Base-by-base conservation (phyloP, 805 yeast genomes). In the Lachancea waltii region DNA sequence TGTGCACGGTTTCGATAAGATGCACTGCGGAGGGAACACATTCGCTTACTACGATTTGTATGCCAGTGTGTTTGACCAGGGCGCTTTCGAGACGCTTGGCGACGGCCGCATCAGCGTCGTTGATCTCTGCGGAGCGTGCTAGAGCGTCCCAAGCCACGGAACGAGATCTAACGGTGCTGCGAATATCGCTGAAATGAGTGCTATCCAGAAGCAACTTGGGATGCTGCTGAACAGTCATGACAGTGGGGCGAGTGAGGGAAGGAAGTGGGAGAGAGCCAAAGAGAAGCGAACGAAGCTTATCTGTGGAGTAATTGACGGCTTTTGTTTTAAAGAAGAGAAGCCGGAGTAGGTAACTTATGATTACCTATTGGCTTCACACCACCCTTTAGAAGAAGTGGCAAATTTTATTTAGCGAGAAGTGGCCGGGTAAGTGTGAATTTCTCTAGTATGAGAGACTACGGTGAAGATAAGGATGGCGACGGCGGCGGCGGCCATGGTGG, bases 141-240 rank as follows among this genome's bases (percentile, higher is more conserved):
- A 83, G 77, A 7, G 94, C 94, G 53, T 85, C 94, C 97, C 97
- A 89, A 22, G 95, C 94, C 40, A 87, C 75, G 22, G 89, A 79
- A 47, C 92, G 75, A 43, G 84, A 80, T 51, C 92, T 70, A 46
- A 86, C 79, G 44, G 76, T 77, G 47, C 72, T 68, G 49, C 81
- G 70, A 37, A 80, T 72, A 50, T 81, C 89, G 41, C 72, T 70
- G 53, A 85, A 68, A 50, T 73, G 77, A 22, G 72, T 72, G 58
- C 85, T 81, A 46, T 85, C 89, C 50, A 83, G 62, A 38, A 60
- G 48, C 36, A 60, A 54, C 44, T 44, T 47, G 11, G 32, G 42
- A 17, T 34, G 41, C 26, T 42, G 26, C n/a, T 25, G 19, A 28
- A 35, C 14, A 24, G 31, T 32, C 33, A 30, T 28, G 18, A 11